Conservation (phyloP, 129 eudicot genomes). For the Flaveria ramosissima region DNA sequence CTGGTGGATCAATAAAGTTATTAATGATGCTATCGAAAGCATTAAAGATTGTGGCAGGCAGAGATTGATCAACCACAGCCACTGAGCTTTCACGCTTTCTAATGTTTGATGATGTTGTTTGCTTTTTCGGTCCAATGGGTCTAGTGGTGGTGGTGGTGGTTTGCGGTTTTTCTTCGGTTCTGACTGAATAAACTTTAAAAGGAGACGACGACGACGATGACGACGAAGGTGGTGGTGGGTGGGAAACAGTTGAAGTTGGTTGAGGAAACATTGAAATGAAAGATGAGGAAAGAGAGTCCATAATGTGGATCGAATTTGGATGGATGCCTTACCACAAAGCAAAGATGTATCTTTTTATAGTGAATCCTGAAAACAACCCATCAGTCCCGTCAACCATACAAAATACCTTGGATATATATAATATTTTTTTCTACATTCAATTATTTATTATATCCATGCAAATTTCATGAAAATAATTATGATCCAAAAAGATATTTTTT, state of each 20-base stretch:
- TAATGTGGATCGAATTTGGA: conserved; percentile 7
- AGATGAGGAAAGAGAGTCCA: conserved; percentile 47
- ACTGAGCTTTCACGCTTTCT: conserved; percentile 21
- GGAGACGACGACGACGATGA: background rate
- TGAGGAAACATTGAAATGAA: conserved; percentile 39
- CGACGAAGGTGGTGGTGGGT: conserved; percentile 1
- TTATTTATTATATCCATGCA: conserved; percentile 11
- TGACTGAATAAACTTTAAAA: conserved; percentile 22
- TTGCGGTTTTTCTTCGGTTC: conserved; percentile 39
- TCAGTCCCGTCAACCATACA: conserved; percentile 8
- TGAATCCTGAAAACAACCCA: conserved; percentile 1
- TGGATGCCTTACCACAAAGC: conserved; percentile 25
- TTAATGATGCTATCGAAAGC: conserved; percentile 41
- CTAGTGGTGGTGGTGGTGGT: conserved; percentile 29
- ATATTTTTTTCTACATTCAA: conserved; percentile 4
- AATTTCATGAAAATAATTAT: background rate
- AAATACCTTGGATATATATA: background rate
- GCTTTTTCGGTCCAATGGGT: conserved; percentile 10
- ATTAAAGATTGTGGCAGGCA: conserved; percentile 41
- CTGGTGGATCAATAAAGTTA: conserved; percentile 43
- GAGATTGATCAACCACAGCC: conserved; percentile 33
- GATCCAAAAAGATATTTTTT: background rate
- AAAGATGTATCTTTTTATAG: conserved; percentile 30
- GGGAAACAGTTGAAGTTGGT: conserved; percentile 18
- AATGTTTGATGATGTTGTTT: conserved; percentile 5